Conservation (phyloP, 768 basidiomycete genomes). For the Ramaria sp. region DNA sequence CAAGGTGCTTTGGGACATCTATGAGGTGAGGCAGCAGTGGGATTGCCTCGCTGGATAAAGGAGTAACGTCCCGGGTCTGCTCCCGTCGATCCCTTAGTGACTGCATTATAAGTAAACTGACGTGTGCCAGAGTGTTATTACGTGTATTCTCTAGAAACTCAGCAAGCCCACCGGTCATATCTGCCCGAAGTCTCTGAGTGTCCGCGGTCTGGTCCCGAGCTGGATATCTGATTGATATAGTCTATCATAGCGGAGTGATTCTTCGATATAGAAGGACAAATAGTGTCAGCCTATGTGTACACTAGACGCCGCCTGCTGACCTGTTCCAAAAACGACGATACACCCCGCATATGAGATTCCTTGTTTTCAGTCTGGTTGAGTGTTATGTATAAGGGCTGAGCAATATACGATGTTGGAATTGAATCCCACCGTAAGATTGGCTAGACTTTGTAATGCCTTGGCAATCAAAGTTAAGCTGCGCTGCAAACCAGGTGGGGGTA, state of each 20-base stretch:
- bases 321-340: conserved; percentile 1
- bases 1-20: conserved; percentile 71
- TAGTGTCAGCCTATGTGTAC: neutral
- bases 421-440: conserved; percentile 59
- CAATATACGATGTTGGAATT: neutral
- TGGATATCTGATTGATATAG: conserved; percentile 33
- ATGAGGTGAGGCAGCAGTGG: conserved; percentile 64
- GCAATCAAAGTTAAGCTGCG: conserved; percentile 78
- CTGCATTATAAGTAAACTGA: conserved; percentile 35
- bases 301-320: neutral
- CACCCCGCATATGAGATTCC: conserved; percentile 5
- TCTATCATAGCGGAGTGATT: conserved; percentile 47
- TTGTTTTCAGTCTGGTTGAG: conserved; percentile 1
- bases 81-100: conserved; percentile 43
- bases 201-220: conserved; percentile 4
- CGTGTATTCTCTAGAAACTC: conserved; percentile 11
- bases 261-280: neutral
- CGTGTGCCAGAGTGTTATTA: conserved; percentile 20
- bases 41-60: conserved; percentile 59
- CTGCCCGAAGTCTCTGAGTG: neutral
- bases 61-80: conserved; percentile 45
- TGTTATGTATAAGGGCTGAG: neutral
- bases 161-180: conserved; percentile 6
- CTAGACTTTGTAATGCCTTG: conserved; percentile 82
- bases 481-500: conserved; percentile 56